These are phyloP conservation scores for Globisporangium cystogenes DNA, from an alignment of 352 stramenopile species.

Conservation along the genomic window DNA sequence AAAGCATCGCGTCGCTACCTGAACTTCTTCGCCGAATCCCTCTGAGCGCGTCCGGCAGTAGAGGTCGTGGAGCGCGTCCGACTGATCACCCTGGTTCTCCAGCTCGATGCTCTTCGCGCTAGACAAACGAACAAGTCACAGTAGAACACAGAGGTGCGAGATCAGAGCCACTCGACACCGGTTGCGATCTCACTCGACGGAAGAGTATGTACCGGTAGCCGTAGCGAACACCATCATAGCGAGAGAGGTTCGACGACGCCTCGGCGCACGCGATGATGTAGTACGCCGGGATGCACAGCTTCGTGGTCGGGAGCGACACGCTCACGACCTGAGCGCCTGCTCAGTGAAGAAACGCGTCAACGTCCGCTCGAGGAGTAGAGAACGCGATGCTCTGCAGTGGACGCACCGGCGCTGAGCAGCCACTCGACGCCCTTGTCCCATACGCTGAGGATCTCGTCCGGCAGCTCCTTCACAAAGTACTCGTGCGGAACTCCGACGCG, in stretches of 20 bases:
- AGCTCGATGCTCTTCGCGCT: slow-evolving; percentile 51
- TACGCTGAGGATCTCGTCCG: slow-evolving; percentile 71
- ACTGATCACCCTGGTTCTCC: slow-evolving; percentile 54
- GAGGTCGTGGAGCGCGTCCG: slow-evolving; percentile 76
- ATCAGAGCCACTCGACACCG: neutral
- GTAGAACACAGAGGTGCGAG: neutral
- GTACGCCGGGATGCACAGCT: slow-evolving; percentile 93
- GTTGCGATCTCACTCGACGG: neutral
- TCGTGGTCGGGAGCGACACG: slow-evolving; percentile 72
- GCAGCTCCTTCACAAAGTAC: slow-evolving; percentile 92
- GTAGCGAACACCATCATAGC: slow-evolving; percentile 96
- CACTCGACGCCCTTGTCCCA: slow-evolving; percentile 82
- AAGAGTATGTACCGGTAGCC: slow-evolving; percentile 47
- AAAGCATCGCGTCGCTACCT: slow-evolving; percentile 29
- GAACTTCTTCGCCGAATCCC: slow-evolving; percentile 90
- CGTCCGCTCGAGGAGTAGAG: neutral
- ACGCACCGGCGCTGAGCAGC: slow-evolving; percentile 49
- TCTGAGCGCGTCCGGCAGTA: slow-evolving; percentile 85
- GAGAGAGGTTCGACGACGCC: slow-evolving; percentile 96
- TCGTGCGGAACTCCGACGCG: slow-evolving; percentile 92
- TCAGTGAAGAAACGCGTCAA: neutral
- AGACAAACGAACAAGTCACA: neutral
- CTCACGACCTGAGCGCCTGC: slow-evolving; percentile 65
- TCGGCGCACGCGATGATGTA: slow-evolving; percentile 98
- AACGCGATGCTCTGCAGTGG: neutral